Base-by-base conservation (phyloP, 176 grass and related monocot genomes). In the Oryza rufipogon region DNA sequence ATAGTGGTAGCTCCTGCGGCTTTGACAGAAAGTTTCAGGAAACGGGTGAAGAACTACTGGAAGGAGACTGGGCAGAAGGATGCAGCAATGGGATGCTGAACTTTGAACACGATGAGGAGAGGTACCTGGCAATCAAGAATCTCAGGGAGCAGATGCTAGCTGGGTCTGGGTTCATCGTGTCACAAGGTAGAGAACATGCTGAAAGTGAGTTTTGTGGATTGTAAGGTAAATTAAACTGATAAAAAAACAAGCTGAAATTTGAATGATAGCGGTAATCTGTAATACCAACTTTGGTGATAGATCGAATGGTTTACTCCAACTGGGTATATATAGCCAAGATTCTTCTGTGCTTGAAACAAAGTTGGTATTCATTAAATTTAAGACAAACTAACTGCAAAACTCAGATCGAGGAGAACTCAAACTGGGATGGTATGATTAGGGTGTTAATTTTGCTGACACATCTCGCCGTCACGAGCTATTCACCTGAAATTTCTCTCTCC, bases 91-190 rank as follows among this genome's bases (percentile, higher is more conserved):
- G 84, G 9, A 49, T 83, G 61, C 66, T 75, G 41, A 94, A 68
- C 61, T 82, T 87, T 11, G 86, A 88, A 33, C 87, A 89, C 63
- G 90, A 92, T n/a, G 89, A 89, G 15, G 92, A 90, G 84, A 89
- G 90, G 47, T 94, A 94, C 64, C 85, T 86, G 41, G 81, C 88
- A 10, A 91, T 94, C 49, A 94, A 94, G 90, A 84, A 87, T 38
- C 88, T 94, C 20, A 94, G 92, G 49, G 92, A 94, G 58, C 90
- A 92, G 69, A 94, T 94, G 92, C 26, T 94, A 30, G 84, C 92
- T 16, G 92, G 92, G 5, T 90, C 90, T 46, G 90, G 92, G 75
- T 84, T 94, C 76, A 39, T 86, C 83, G 7, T 86, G 76, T 81
- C 90, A 73, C 68, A 94, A 52, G 64, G 80, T 36, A 83, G 44